Conservation (phyloP, 208 protist genomes). For the Leishmania arabica region DNA sequence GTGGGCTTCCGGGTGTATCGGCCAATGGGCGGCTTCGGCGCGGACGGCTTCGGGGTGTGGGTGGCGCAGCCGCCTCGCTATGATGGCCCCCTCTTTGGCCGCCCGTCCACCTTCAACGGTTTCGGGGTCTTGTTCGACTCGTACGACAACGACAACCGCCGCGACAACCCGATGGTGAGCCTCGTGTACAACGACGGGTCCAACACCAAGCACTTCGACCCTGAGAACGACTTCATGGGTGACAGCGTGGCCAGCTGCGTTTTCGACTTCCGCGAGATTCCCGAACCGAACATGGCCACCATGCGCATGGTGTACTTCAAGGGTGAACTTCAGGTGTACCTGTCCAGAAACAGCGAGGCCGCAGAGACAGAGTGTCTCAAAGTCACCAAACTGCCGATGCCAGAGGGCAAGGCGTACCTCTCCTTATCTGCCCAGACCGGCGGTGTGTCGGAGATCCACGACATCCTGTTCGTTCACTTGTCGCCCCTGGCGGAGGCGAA, state of each 20-base stretch:
- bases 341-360: slow-evolving; percentile 48
- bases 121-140: slow-evolving; percentile 87
- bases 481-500: slow-evolving; percentile 39
- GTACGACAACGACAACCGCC: slow-evolving; percentile 86
- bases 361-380: slow-evolving; percentile 54
- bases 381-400: slow-evolving; percentile 38
- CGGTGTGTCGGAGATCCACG: slow-evolving; percentile 59
- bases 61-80: slow-evolving; percentile 38
- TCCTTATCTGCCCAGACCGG: slow-evolving; percentile 77
- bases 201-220: slow-evolving; percentile 32
- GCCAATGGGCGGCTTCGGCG: slow-evolving; percentile 29
- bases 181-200: slow-evolving; percentile 58
- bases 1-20: slow-evolving; percentile 73
- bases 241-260: slow-evolving; percentile 56
- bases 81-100: slow-evolving; percentile 74
- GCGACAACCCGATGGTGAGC: slow-evolving; percentile 81
- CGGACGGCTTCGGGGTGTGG: slow-evolving; percentile 88
- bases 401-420: slow-evolving; percentile 46
- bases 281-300: slow-evolving; percentile 34
- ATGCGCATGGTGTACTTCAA: slow-evolving; percentile 57
- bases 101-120: slow-evolving; percentile 65
- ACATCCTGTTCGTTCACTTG: slow-evolving; percentile 78
- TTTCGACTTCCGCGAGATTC: slow-evolving; percentile 52
- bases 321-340: slow-evolving; percentile 42
- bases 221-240: slow-evolving; percentile 60